Base-by-base conservation (phyloP, 2,329 filamentous ascomycete species). In the Curvularia verruculosa region DNA sequence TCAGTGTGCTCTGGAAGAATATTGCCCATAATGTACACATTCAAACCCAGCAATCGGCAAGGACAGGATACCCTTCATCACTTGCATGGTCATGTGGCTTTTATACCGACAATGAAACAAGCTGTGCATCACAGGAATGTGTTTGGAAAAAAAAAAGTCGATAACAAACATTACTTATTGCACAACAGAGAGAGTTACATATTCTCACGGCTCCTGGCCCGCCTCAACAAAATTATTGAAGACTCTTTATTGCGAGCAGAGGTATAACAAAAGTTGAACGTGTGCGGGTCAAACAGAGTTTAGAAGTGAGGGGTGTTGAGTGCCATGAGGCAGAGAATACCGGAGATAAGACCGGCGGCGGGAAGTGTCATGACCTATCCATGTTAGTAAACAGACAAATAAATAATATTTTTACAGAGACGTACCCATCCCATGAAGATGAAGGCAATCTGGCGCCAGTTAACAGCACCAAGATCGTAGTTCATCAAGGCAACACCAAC, bases 311-410 rank as follows among this genome's bases (percentile, higher is more conserved):
- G 78, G 5, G 77, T 68, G 61, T 80, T 80, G 49, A 80, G 56
- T 5, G 77, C 77, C 72, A 80, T 76, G 24, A 75, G 58, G 52
- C 76, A 78, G 1, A 80, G 36, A 28, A 79, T 45, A 1, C 79
- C 79, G 13, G 76, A 61, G 13, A 79, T 65, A 43, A 79, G 61
- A 39, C 76, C 79, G 2, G 79, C 77, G 43, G 61, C 63, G n/a
- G 79, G 79, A 26, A 81, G 65, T 1, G 79, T 80, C 21, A 78
- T 47, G 5, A 80, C 65, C 79, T 79, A 79, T 3, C 75, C 48
- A 73, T 63, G 34, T 56, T 41, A 56, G 48, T n/a, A 15, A 45
- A 2, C 0, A 15, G 2, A 3, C 23, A 23, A 36, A 5, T 15
- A 10, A 21, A 28, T 26, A 28, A 5, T 26, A 13, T 12, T 2